Evolutionary conservation across 2,329 filamentous ascomycete genomes (phyloP).

Genomic region (Colletotrichum godetiae): DNA sequence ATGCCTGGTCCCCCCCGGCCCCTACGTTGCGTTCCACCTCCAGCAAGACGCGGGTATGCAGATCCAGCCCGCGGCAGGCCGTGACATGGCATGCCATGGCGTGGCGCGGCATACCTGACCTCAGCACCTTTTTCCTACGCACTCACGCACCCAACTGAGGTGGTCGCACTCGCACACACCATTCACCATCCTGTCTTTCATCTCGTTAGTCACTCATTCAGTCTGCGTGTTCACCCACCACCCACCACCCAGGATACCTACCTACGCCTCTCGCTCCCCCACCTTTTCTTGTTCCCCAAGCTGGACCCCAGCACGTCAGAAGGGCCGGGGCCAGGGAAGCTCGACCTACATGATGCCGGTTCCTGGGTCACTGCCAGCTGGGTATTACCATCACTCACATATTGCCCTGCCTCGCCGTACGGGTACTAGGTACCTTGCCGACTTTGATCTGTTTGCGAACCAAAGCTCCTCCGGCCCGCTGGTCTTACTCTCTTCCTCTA

Average conservation of each 20-base stretch:
- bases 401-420: not conserved
- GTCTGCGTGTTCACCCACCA: no score
- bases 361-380: conserved; percentile 6
- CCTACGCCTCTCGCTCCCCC: conserved; percentile 5
- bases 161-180: not conserved
- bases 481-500: conserved; percentile 17
- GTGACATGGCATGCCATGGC: conserved; percentile 15
- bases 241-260: not conserved
- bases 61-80: conserved; percentile 16
- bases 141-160: not conserved
- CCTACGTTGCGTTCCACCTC: conserved; percentile 4
- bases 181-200: conserved; percentile 11
- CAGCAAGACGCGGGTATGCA: conserved; percentile 29
- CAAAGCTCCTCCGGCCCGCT: conserved; percentile 11
- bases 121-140: conserved; percentile 13
- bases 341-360: conserved; percentile 15
- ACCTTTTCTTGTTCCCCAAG: not conserved
- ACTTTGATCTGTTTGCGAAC: conserved; percentile 10
- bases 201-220: conserved; percentile 20
- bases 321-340: conserved; percentile 23
- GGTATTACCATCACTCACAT: not conserved
- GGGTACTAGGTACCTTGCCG: conserved; percentile 7
- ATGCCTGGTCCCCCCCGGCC: not conserved
- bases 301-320: conserved; percentile 29
- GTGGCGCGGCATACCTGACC: conserved; percentile 32